Base-by-base conservation (phyloP, 2,329 filamentous ascomycete genomes). In the Tolypocladium guangdongense region DNA sequence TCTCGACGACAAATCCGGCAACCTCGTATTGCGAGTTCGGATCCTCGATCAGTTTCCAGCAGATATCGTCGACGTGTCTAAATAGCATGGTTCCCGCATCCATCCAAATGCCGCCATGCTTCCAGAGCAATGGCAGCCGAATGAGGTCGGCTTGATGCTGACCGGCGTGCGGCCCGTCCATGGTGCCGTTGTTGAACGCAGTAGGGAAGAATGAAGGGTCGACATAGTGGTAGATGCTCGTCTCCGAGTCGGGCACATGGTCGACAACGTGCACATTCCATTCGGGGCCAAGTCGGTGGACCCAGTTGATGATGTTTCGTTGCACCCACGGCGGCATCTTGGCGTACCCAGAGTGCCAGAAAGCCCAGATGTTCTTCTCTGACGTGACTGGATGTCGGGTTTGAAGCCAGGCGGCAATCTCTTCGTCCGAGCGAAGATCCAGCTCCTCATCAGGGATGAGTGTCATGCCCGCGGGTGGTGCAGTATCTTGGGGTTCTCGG, bases 71-170 rank as follows among this genome's bases (percentile, higher is more conserved):
- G 0, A 76, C 55, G 36, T 68, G 61, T 0, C 68, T 66, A 48
- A 75, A 67, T 0, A 76, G 59, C 20, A 74, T 69, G 5, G 68
- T 70, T 1, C 71, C 70, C 0, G 68, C 69, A 14, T 76, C 74
- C 51, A 75, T 67, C 65, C 68, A 76, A 2, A 72, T 63, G 0
- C 74, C 73, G 0, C 73, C 74, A 35, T 74, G 65, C 7, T 68
- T 58, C 51, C 66, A 71, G 2, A 76, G 53, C 3, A 72, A 59
- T 0, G 72, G 66, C 0, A 75, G 64, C 0, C 77, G 71, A 6
- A 78, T 62, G 1, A 78, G 64, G 51, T 80, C 77, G 3, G 73
- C 72, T 1, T 67, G 69, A 55, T 80, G 76, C 1, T 66, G 67
- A 1, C 71, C 74, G 1, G 66, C 63, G 51, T 69, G 68, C 0